These are phyloP conservation scores for Lecanoromycetidae sp. DNA, from an alignment of 2,329 filamentous ascomycete species.

Conservation along the genomic window DNA sequence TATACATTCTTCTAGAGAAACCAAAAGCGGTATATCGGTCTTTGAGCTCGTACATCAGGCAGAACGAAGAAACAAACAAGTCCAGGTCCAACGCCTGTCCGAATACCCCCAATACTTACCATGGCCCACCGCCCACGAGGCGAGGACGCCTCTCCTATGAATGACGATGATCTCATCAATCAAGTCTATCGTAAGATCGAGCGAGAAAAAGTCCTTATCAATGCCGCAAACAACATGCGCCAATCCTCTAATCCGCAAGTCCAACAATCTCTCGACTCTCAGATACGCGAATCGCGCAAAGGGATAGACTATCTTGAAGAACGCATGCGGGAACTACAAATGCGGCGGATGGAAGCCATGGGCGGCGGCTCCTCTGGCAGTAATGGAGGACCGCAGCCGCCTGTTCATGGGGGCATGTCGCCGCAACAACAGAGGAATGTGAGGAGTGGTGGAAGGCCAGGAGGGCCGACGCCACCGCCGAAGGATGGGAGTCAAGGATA, in stretches of 20 bases:
- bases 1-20: no score
- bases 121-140: background rate
- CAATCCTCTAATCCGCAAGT: slow-evolving; percentile 90
- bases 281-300: slow-evolving; percentile 83
- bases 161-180: slow-evolving; percentile 51
- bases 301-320: slow-evolving; percentile 96
- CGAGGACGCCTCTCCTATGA: slow-evolving; percentile 15
- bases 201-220: slow-evolving; percentile 89
- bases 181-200: slow-evolving; percentile 96
- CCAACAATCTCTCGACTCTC: slow-evolving; percentile 77
- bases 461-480: slow-evolving; percentile 50
- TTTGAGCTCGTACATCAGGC: no score
- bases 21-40: no score
- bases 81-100: no score
- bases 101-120: no score
- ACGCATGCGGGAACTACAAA: slow-evolving; percentile 74
- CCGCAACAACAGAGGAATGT: slow-evolving; percentile 22
- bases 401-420: slow-evolving; percentile 16
- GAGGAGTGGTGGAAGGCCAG: slow-evolving; percentile 7
- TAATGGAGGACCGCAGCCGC: slow-evolving; percentile 17
- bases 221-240: slow-evolving; percentile 87
- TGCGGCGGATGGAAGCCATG: slow-evolving; percentile 56
- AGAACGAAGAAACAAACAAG: no score
- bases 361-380: slow-evolving; percentile 24
- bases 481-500: slow-evolving; percentile 52